A percentile compares a stretch with the other conserved stretches of the same genome.
Evolutionary conservation across 2,329 filamentous ascomycete genomes (phyloP).

Genomic region (Lasiodiplodia citricola): DNA sequence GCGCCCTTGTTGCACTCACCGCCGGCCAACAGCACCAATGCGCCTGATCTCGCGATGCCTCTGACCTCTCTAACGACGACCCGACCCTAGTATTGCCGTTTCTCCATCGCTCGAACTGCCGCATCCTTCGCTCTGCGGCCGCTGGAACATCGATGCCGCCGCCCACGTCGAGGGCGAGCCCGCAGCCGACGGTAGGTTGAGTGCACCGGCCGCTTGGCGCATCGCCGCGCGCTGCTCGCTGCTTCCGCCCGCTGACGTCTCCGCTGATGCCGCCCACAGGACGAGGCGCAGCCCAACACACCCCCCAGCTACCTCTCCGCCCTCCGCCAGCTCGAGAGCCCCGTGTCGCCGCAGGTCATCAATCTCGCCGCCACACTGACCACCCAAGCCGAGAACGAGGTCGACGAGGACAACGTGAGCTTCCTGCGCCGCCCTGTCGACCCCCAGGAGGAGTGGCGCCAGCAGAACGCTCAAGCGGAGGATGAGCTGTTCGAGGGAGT

Average conservation of each 20-base stretch:
- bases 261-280: slow-evolving; percentile 20
- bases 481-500: slow-evolving; percentile 26
- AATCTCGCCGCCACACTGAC: slow-evolving; percentile 58
- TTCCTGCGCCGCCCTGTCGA: slow-evolving; percentile 54
- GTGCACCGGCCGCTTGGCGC: slow-evolving; percentile 21
- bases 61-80: slow-evolving; percentile 21
- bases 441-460: slow-evolving; percentile 41
- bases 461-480: slow-evolving; percentile 34
- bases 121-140: neutral
- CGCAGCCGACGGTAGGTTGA: slow-evolving; percentile 31
- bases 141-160: slow-evolving; percentile 39
- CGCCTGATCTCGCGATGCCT: slow-evolving; percentile 26
- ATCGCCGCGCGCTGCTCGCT: slow-evolving; percentile 16
- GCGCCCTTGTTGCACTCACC: slow-evolving; percentile 21
- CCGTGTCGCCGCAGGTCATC: slow-evolving; percentile 48
- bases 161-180: slow-evolving; percentile 39
- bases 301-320: slow-evolving; percentile 53
- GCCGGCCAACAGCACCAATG: slow-evolving; percentile 18
- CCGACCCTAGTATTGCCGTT: slow-evolving; percentile 8
- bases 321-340: slow-evolving; percentile 53
- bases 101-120: slow-evolving; percentile 21
- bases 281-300: slow-evolving; percentile 31
- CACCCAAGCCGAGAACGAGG: slow-evolving; percentile 52
- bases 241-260: slow-evolving; percentile 18
- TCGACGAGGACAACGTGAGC: slow-evolving; percentile 55